phyloP scores from a whole-genome alignment of 768 basidiomycete genomes.

The Amanita jacksonii region DNA sequence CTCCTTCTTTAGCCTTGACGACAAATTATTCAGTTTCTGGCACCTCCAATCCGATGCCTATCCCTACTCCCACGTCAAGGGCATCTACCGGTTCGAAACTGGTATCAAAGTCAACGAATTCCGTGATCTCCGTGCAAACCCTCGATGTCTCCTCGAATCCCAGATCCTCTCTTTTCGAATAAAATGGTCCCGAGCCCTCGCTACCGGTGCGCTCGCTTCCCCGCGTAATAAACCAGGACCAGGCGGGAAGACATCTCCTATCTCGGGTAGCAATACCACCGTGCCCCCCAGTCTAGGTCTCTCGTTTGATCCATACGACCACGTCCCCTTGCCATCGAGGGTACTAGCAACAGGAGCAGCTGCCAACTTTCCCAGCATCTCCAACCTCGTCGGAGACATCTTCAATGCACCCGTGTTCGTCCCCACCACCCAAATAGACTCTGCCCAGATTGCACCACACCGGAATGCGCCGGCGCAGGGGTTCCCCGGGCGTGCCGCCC shows the following conservation, averaged over 20 bases:
- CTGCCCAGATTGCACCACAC: constrained; percentile 61
- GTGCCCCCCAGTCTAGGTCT: constrained; percentile 44
- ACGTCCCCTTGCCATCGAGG: constrained; percentile 50
- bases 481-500: constrained; percentile 57
- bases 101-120: constrained; percentile 85
- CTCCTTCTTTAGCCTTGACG: constrained; percentile 53
- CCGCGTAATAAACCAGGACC: constrained; percentile 22
- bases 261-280: no score
- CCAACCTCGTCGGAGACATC: constrained; percentile 71
- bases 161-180: constrained; percentile 77
- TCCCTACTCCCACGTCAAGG: constrained; percentile 72
- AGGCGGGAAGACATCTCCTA: constrained; percentile 27
- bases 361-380: constrained; percentile 75
- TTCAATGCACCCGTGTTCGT: constrained; percentile 79
- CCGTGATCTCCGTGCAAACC: constrained; percentile 82
- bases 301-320: constrained; percentile 74
- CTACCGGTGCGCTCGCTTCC: constrained; percentile 58
- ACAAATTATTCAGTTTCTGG: constrained; percentile 89
- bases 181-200: constrained; percentile 67
- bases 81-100: constrained; percentile 81
- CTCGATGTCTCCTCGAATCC: constrained; percentile 78
- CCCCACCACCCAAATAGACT: constrained; percentile 66
- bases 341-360: constrained; percentile 71
- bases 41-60: constrained; percentile 70
- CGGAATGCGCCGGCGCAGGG: constrained; percentile 65